Base-by-base conservation (phyloP, 2,329 filamentous ascomycete species). In the Aspergillus neotritici region DNA sequence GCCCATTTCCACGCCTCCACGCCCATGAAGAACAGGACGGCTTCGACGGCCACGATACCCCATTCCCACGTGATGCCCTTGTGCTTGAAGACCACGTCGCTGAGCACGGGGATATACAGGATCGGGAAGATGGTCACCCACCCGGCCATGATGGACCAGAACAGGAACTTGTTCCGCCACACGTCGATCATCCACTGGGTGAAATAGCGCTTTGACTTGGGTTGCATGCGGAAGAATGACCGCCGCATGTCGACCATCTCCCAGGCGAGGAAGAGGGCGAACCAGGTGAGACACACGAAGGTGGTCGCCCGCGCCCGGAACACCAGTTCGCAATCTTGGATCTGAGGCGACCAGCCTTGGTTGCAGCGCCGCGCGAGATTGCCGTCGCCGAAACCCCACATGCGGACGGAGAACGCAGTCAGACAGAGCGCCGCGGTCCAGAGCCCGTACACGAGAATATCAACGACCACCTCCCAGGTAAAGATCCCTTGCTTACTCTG, bases 361-460 rank as follows among this genome's bases (percentile, higher is more conserved):
- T 86, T 86, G 61, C 82, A 86, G 39, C 71, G 63, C 3, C 51
- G 46, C 2, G 78, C 81, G 1, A 84, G 73, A 32, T 75, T 62
- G 12, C 76, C 77, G 49, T 73, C 70, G 17, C 78, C 78, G 40
- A 75, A 75, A 10, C 76, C 76, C 56, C 77, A 86, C 41, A 84
- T 66, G 6, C 83, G 76, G 11, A 85, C 65, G 1, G 75, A 68
- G 64, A 86, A 86, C 31, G 75, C 68, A 2, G 73, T 65, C 1
- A 84, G 72, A 51, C 78, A 82, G 50, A 86, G 79, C 4, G 73
- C 76, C 4, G 83, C 83, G 77, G 89, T 87, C 70, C 84, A 81
- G 52, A 81, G 54, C 16, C 86, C 86, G 57, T 89, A 88, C 4
- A 87, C 79, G 14, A 86, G 60, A 80, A 89, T 88, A 63, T 90